Evolutionary conservation across 352 stramenopile genomes (phyloP).

Genomic region (Phytophthora constricta): DNA sequence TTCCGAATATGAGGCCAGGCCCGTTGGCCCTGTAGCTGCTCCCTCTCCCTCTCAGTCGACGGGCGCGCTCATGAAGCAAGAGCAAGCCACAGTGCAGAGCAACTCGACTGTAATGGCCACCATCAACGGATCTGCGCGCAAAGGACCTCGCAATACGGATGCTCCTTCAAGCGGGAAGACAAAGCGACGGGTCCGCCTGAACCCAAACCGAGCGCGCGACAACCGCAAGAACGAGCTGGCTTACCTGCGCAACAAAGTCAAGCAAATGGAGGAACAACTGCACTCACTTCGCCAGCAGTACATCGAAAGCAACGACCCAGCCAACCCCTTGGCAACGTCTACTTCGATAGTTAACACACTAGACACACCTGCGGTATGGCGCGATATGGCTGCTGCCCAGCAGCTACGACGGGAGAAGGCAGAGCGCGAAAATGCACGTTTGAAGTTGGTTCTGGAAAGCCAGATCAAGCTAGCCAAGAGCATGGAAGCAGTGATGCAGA

Average conservation of each 20-base stretch:
- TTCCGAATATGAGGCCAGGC: conserved; percentile 11
- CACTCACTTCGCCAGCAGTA: conserved; percentile 37
- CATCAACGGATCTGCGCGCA: conserved; percentile 3
- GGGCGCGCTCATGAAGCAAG: background rate
- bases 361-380: conserved; percentile 37
- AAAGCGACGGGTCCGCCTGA: conserved; percentile 35
- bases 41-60: conserved; percentile 1
- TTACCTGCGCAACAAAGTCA: conserved; percentile 52
- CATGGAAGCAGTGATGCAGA: conserved; percentile 50
- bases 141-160: background rate
- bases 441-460: conserved; percentile 54
- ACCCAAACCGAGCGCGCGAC: conserved; percentile 46
- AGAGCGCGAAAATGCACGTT: conserved; percentile 51
- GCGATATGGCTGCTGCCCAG: conserved; percentile 42
- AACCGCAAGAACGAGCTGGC: conserved; percentile 51
- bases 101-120: background rate
- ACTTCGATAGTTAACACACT: conserved; percentile 20
- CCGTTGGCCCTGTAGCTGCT: background rate
- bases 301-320: conserved; percentile 27
- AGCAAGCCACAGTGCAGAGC: background rate
- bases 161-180: conserved; percentile 23
- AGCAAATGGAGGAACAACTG: conserved; percentile 48
- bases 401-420: conserved; percentile 41
- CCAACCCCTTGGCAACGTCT: conserved; percentile 1
- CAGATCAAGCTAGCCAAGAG: conserved; percentile 58